Conservation (phyloP, 1,284 basidiomycete species). For the Mycena sp. region DNA sequence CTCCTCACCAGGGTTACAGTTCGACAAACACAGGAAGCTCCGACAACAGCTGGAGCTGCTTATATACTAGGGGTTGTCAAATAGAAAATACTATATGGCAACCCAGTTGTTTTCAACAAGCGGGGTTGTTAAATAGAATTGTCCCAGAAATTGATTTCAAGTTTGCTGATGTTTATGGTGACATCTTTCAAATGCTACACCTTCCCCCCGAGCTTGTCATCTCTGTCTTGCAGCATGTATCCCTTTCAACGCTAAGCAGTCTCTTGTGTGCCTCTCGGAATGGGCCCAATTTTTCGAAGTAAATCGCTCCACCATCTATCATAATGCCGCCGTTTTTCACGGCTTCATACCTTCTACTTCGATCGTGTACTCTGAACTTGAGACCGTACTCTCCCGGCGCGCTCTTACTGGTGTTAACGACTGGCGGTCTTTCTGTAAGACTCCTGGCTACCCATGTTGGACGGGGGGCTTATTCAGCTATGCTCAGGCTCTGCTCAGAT, state of each 20-base stretch:
- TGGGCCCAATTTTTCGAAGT: conserved; percentile 54
- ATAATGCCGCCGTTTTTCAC: conserved; percentile 59
- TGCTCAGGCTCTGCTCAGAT: conserved; percentile 55
- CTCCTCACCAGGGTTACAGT: no score
- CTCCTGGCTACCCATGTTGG: no score
- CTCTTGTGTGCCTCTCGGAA: conserved; percentile 49
- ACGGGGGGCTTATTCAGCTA: conserved; percentile 4
- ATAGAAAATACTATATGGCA: no score
- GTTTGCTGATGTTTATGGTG: no score
- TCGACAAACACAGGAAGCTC: no score
- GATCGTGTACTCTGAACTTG: conserved; percentile 43
- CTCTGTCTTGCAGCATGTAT: conserved; percentile 54
- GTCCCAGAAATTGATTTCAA: neutral
- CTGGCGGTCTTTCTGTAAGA: conserved; percentile 72
- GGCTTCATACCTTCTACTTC: conserved; percentile 48
- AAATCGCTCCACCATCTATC: conserved; percentile 63
- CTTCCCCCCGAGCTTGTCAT: conserved; percentile 63
- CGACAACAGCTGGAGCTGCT: no score
- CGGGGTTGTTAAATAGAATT: neutral
- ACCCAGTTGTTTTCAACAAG: neutral
- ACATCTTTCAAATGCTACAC: conserved; percentile 42
- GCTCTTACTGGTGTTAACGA: conserved; percentile 43
- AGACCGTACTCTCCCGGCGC: conserved; percentile 38
- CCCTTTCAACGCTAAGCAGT: conserved; percentile 50
- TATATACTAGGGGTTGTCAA: no score